Percentiles rank a stretch among this genome's conserved stretches.
phyloP scores from a whole-genome alignment of 306 rosid species.

The Trichosanthes cucumerina region DNA sequence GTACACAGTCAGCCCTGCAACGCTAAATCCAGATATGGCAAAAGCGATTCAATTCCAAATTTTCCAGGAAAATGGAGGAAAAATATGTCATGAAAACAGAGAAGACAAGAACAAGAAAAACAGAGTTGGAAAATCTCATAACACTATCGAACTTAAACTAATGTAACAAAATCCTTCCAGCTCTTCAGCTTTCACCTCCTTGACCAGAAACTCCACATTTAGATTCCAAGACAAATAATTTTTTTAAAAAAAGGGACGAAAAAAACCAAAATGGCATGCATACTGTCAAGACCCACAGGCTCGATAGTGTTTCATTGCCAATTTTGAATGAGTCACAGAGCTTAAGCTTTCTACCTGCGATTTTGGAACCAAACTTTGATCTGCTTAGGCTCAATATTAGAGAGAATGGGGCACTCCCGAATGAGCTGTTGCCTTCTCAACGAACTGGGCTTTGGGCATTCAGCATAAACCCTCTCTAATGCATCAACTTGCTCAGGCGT shows the following conservation, averaged over 20 bases:
- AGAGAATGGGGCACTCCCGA: constrained; percentile 85
- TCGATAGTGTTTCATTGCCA: background rate
- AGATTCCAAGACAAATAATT: background rate
- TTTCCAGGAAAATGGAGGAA: background rate
- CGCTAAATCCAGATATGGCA: background rate
- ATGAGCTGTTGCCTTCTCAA: constrained; percentile 87
- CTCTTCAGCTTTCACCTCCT: background rate
- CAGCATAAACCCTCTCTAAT: constrained; percentile 78
- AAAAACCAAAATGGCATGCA: background rate
- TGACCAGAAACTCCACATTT: background rate
- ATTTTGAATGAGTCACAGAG: background rate
- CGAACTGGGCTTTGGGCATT: constrained; percentile 93
- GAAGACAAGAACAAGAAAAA: background rate
- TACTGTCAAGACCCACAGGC: background rate
- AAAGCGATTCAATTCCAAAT: background rate
- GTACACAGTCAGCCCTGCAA: background rate
- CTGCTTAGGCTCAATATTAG: constrained; percentile 89
- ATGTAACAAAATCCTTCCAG: background rate
- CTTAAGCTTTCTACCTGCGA: constrained; percentile 44
- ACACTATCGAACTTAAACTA: background rate
- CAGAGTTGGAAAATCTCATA: background rate
- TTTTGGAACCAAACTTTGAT: constrained; percentile 99
- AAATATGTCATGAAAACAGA: background rate
- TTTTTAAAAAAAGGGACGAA: background rate
- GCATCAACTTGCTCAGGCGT: constrained; percentile 98